phyloP scores from a whole-genome alignment of 345 rosid genomes.

The Rhizophora mangle region DNA sequence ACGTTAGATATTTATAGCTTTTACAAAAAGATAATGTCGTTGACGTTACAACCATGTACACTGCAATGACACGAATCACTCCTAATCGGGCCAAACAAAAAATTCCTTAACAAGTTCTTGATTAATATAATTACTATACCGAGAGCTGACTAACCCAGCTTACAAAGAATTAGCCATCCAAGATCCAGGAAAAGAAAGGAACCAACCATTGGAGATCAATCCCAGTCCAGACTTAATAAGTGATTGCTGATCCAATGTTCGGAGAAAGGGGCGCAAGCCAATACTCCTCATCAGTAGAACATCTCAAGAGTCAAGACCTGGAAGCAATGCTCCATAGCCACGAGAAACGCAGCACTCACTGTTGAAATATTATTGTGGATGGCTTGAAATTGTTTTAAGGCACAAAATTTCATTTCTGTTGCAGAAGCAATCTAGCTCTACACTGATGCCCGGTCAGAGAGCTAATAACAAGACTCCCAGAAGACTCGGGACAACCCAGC shows the following conservation, averaged over 20 bases:
- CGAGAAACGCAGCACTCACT: background rate
- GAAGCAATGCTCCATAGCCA: background rate
- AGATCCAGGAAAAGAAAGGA: background rate
- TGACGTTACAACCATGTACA: constrained; percentile 2
- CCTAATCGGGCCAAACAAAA: background rate
- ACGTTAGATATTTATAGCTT: too few species aligned
- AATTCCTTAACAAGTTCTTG: background rate
- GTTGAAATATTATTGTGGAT: background rate
- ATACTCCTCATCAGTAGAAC: background rate
- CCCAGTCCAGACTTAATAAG: background rate
- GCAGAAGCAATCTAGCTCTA: constrained; percentile 43
- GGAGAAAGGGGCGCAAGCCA: background rate
- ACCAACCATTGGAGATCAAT: background rate
- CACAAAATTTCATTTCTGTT: constrained; percentile 24
- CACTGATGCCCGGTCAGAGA: constrained; percentile 44
- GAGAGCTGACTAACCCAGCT: constrained; percentile 2
- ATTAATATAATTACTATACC: constrained; percentile 1
- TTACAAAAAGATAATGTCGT: background rate
- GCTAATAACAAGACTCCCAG: constrained; percentile 11
- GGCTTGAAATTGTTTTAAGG: background rate
- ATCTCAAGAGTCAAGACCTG: background rate
- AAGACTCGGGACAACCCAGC: constrained; percentile 16
- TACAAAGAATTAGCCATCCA: background rate
- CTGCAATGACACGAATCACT: background rate
- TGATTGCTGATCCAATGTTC: background rate